phyloP scores from a whole-genome alignment of 106 monocot genomes.

The Agapanthus africanus region DNA sequence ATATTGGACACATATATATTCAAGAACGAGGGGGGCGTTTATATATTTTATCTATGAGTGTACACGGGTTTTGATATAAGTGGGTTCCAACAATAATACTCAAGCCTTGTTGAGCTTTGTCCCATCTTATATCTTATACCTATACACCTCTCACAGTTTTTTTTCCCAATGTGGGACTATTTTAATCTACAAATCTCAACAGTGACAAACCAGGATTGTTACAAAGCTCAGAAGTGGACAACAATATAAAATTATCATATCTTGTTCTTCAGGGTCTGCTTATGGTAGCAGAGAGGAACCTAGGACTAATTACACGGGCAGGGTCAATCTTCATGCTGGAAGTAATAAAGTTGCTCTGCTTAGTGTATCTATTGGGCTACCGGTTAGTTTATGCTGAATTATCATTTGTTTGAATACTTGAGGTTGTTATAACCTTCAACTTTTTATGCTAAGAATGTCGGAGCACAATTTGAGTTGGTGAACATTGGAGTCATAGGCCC shows the following conservation, averaged over 20 bases:
- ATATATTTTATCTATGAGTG: too few relatives aligned
- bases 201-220: neutral
- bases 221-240: constrained; percentile 1
- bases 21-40: too few relatives aligned
- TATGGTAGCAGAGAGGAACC: constrained; percentile 71
- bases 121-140: too few relatives aligned
- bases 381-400: constrained; percentile 35
- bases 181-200: too few relatives aligned
- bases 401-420: neutral
- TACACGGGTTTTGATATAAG: too few relatives aligned
- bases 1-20: too few relatives aligned
- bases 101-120: too few relatives aligned
- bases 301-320: constrained; percentile 53
- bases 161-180: too few relatives aligned
- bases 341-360: constrained; percentile 77
- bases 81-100: too few relatives aligned
- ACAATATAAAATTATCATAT: neutral
- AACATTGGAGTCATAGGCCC: constrained; percentile 90
- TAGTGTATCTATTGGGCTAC: constrained; percentile 89
- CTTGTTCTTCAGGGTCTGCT: constrained; percentile 56
- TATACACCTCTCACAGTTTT: too few relatives aligned
- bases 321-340: constrained; percentile 76
- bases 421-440: neutral
- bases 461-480: constrained; percentile 80
- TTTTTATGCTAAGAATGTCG: constrained; percentile 61